phyloP scores from a whole-genome alignment of 805 yeast genomes.

The Kluyveromyces nonfermentans region DNA sequence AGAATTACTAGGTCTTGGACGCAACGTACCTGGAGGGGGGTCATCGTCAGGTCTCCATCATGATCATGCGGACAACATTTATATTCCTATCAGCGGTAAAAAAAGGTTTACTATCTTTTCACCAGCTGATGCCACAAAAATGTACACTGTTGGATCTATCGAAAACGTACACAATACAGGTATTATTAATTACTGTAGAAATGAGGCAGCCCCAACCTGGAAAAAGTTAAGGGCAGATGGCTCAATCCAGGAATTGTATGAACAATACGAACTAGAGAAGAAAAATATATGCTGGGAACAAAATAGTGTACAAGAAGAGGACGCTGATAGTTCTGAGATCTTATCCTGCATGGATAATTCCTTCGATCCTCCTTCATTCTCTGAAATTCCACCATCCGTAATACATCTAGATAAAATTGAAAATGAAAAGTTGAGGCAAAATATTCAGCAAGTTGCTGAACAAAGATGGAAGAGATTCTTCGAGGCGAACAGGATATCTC shows the following conservation, averaged over 20 bases:
- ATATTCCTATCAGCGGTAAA: constrained; percentile 48
- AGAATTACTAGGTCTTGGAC: constrained; percentile 38
- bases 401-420: constrained; percentile 49
- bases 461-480: constrained; percentile 41
- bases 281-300: constrained; percentile 4
- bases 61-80: constrained; percentile 72
- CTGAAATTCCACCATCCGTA: constrained; percentile 51
- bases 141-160: constrained; percentile 60
- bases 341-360: background rate
- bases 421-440: constrained; percentile 18
- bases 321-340: background rate
- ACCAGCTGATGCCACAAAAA: constrained; percentile 49
- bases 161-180: constrained; percentile 48
- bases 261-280: constrained; percentile 32
- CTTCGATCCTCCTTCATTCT: constrained; percentile 61
- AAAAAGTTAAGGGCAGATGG: constrained; percentile 52
- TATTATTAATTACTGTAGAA: constrained; percentile 49
- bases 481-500: constrained; percentile 34
- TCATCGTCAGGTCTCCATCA: constrained; percentile 70
- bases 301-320: background rate
- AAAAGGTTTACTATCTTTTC: constrained; percentile 61
- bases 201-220: constrained; percentile 57
- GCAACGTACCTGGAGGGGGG: constrained; percentile 46
- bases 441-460: constrained; percentile 32
- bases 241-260: constrained; percentile 42